Evolutionary conservation across 1,284 basidiomycete species (phyloP).

Genomic region (Leccinum griseonigrum): DNA sequence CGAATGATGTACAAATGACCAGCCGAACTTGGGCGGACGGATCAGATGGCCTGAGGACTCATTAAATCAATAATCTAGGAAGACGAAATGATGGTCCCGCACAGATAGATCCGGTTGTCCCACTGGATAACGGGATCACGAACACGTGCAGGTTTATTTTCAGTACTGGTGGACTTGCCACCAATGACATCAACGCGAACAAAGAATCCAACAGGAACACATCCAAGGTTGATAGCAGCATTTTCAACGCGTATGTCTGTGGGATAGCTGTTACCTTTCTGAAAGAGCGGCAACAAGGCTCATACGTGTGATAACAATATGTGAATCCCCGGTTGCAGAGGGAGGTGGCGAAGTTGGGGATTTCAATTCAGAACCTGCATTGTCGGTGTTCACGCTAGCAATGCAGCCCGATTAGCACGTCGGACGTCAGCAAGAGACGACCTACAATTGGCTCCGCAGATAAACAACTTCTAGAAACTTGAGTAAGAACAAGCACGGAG

Average conservation of each 20-base stretch:
- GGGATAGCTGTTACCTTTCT: neutral
- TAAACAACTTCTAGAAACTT: neutral
- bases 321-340: neutral
- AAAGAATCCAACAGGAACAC: conserved; percentile 18
- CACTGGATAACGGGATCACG: conserved; percentile 11
- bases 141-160: conserved; percentile 3
- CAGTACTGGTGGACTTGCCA: neutral
- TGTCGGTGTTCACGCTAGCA: neutral
- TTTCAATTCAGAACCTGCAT: neutral
- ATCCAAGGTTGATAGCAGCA: conserved; percentile 1
- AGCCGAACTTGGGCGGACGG: neutral
- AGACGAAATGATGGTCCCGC: neutral
- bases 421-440: neutral
- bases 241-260: conserved; percentile 12
- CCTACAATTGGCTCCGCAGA: neutral
- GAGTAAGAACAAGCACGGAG: neutral
- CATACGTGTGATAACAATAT: conserved; percentile 4
- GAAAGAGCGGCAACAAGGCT: neutral
- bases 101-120: conserved; percentile 15
- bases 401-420: neutral
- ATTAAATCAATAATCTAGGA: neutral
- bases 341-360: neutral
- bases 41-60: conserved; percentile 9
- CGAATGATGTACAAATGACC: conserved; percentile 16
- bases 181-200: conserved; percentile 5